Base-by-base conservation (phyloP, 164 flowering plant species). In the Aristolochia fimbriata region DNA sequence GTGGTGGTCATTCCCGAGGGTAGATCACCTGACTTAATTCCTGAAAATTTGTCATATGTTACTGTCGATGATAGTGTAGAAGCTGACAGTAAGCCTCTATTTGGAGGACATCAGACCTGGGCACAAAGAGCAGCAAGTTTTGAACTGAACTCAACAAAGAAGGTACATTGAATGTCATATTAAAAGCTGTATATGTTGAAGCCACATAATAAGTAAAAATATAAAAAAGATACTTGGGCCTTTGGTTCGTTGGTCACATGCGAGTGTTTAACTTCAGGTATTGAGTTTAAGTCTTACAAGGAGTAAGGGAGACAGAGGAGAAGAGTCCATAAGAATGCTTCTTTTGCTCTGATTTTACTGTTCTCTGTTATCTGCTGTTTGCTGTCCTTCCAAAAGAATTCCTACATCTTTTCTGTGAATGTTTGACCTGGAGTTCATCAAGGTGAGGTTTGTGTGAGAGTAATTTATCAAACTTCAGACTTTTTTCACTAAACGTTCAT, bases 101-200 rank as follows among this genome's bases (percentile, higher is more conserved):
- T 94, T 78, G 99, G 97, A 57, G 99, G 97, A 46, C 80, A 85
- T 74, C 75, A 74, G 65, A 86, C 74, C 69, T 94, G 99, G 99
- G 52, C 47, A 15, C 81, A 88, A 54, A 79, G 99, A 70, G 89
- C 83, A 48, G 74, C 85, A 45, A 88, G 95, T 63, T 94, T 85
- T 63, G 83, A 79, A 63, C 47, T 91, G 21, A 88, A 80, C 43
- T 66, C 86, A 33, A 73, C 71, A 31, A 88, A 88, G 95, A 86
- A 91, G 97, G 99, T 87, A 68, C 65, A 54, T 25, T 47, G 47
- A 33, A 14, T 33, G 11, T 17, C 20, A 15, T 24, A 58, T 61
- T 33, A 11, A 49, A 21, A 8, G 37, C 43, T 10, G 9, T 37
- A 37, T 37, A 6, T 37, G 30, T 37, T 37, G 9, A 37, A 37